phyloP scores from a whole-genome alignment of 1,284 basidiomycete species.

The Fomitopsis pinicola region DNA sequence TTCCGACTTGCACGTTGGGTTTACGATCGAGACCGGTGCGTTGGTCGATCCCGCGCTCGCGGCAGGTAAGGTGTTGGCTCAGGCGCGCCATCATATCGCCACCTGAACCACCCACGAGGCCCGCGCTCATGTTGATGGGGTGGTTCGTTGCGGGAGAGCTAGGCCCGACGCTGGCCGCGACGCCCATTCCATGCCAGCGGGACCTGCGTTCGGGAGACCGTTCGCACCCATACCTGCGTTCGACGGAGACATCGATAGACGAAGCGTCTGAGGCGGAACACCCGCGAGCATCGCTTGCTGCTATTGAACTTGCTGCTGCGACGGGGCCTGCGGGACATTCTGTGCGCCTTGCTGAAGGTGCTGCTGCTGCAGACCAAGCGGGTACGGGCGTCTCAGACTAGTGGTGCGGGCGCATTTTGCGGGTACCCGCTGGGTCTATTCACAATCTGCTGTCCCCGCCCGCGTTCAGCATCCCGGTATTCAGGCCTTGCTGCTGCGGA shows the following conservation, averaged over 20 bases:
- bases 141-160: slow-evolving; percentile 1
- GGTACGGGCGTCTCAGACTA: slow-evolving; percentile 17
- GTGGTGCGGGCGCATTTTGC: slow-evolving; percentile 24
- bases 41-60: neutral
- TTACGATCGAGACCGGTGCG: neutral
- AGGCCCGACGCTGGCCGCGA: slow-evolving; percentile 16
- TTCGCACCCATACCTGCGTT: neutral
- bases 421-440: slow-evolving; percentile 16
- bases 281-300: neutral
- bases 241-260: neutral
- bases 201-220: slow-evolving; percentile 1
- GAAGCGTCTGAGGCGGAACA: slow-evolving; percentile 11
- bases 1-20: neutral
- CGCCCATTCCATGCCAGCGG: slow-evolving; percentile 17
- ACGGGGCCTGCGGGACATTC: slow-evolving; percentile 1
- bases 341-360: neutral
- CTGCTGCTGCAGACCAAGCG: neutral
- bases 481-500: slow-evolving; percentile 21
- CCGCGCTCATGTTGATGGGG: slow-evolving; percentile 9
- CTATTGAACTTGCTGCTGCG: neutral
- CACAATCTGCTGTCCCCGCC: slow-evolving; percentile 10
- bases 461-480: neutral
- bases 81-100: slow-evolving; percentile 25
- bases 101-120: slow-evolving; percentile 14
- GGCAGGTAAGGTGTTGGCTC: slow-evolving; percentile 7